Conservation (phyloP, 805 yeast genomes). For the Candida sithepensis region DNA sequence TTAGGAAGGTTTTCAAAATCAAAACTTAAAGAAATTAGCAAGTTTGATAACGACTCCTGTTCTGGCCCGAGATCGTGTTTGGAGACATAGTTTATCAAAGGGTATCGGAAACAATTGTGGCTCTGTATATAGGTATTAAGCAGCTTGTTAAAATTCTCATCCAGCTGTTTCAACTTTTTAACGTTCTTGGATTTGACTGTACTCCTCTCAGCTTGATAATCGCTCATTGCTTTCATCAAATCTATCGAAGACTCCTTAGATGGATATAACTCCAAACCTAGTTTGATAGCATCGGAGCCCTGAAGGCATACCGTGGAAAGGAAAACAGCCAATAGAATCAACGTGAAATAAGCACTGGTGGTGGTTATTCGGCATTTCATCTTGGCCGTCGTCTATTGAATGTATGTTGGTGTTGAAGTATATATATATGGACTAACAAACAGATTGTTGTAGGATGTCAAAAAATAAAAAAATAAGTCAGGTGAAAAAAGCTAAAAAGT, state of each 20-base stretch:
- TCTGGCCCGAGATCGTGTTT: too few relatives aligned
- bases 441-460: too few relatives aligned
- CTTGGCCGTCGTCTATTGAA: too few relatives aligned
- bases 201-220: constrained; percentile 9
- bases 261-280: background rate
- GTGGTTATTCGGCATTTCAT: too few relatives aligned
- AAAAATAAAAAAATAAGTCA: too few relatives aligned
- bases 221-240: constrained; percentile 9
- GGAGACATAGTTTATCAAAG: constrained; percentile 10
- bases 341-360: too few relatives aligned
- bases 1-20: constrained; percentile 16
- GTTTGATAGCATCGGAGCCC: background rate
- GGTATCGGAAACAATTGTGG: constrained; percentile 19
- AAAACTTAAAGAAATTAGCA: constrained; percentile 22
- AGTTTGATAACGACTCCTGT: constrained; percentile 5
- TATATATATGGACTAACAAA: too few relatives aligned
- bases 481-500: too few relatives aligned
- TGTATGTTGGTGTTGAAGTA: too few relatives aligned
- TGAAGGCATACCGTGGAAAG: constrained; percentile 2
- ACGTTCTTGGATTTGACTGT: constrained; percentile 4
- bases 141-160: constrained; percentile 8
- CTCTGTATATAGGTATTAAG: constrained; percentile 8
- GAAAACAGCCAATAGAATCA: background rate
- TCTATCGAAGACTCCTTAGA: constrained; percentile 3
- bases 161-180: constrained; percentile 5